Percentiles rank a stretch among this genome's conserved stretches.
These are phyloP conservation scores for Tympanopsis confertula DNA, from an alignment of 2,329 filamentous ascomycete genomes.

Conservation along the genomic window DNA sequence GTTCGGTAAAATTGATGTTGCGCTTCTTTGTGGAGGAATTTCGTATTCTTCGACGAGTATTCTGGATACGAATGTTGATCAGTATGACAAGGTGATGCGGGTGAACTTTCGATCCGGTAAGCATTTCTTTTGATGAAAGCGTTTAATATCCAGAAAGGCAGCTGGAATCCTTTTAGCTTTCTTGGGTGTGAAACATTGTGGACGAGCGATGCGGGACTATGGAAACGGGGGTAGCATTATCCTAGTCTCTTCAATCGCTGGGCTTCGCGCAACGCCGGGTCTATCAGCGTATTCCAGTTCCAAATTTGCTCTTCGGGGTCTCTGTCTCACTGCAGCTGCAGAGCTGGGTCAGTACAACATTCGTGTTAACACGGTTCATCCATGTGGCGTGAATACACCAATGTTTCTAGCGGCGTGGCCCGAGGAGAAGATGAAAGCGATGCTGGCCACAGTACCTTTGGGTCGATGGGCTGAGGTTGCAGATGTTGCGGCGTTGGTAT, in stretches of 20 bases:
- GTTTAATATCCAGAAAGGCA: too few species aligned
- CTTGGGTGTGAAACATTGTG: conserved; percentile 21
- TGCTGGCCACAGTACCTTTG: conserved; percentile 17
- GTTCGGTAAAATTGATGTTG: too few species aligned
- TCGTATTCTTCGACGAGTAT: too few species aligned
- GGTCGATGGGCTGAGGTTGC: conserved; percentile 20
- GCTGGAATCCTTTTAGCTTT: too few species aligned
- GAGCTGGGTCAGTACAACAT: conserved; percentile 22
- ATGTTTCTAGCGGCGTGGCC: conserved; percentile 20
- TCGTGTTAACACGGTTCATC: conserved; percentile 26
- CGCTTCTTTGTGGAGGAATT: too few species aligned
- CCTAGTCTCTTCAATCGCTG: conserved; percentile 22
- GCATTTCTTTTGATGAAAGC: too few species aligned
- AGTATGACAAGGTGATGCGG: too few species aligned
- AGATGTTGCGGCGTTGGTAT: conserved; percentile 22
- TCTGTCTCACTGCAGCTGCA: conserved; percentile 22
- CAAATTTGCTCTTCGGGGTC: conserved; percentile 21
- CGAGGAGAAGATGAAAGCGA: conserved; percentile 17
- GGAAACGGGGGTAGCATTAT: conserved; percentile 22
- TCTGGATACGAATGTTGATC: too few species aligned
- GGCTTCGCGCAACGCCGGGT: conserved; percentile 21
- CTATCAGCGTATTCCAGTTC: conserved; percentile 20
- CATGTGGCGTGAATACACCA: conserved; percentile 20
- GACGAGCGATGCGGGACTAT: conserved; percentile 16
- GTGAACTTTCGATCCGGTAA: too few species aligned